Base-by-base conservation (phyloP, 768 basidiomycete genomes). In the Porphyrellus cyaneotinctus region DNA sequence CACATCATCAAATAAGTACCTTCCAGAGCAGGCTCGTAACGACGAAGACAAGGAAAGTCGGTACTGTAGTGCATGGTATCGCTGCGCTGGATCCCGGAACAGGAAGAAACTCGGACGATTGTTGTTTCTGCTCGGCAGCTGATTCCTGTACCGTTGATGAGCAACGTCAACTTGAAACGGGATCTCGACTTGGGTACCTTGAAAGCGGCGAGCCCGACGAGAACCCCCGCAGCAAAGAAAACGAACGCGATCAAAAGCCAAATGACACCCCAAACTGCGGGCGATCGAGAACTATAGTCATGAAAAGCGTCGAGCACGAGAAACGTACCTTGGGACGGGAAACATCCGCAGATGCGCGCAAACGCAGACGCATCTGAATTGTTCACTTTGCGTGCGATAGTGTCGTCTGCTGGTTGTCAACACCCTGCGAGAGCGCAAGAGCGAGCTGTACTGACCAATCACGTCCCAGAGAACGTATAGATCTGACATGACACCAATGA, bases 401-500 rank as follows among this genome's bases (percentile, higher is more conserved):
- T 93, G 61, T 93, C 91, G 66, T 91, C 92, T 87, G 61, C 15
- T 28, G 28, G 20, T 10, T 2, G 28, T 54, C 4, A 64, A 31
- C 30, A 28, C 12, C 11, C 20, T 1, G 18, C 22, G 5, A 18
- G 4, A 47, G 43, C 20, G 20, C 6, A 30, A 46, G 9, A 18
- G 43, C 15, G 13, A 17, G 7, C 20, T 32, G n/a, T 12, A 69
- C 78, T 52, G 49, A 84, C 90, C 88, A 31, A 91, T 77, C 45
- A 95, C 86, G 60, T 95, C 93, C 88, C 90, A 95, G 2, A 91
- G 75, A 46, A 83, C 85, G 60, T 93, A 93, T 74, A 93, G 73
- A 68, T 87, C 89, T 9, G 87, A 89, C 91, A 93, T 93, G 56
- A 83, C 81, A 17, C 91, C 91, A 31, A 93, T 81, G 66, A 93